These are phyloP conservation scores for Solanum rostratum DNA, from an alignment of 257 asterid genomes.

Conservation along the genomic window DNA sequence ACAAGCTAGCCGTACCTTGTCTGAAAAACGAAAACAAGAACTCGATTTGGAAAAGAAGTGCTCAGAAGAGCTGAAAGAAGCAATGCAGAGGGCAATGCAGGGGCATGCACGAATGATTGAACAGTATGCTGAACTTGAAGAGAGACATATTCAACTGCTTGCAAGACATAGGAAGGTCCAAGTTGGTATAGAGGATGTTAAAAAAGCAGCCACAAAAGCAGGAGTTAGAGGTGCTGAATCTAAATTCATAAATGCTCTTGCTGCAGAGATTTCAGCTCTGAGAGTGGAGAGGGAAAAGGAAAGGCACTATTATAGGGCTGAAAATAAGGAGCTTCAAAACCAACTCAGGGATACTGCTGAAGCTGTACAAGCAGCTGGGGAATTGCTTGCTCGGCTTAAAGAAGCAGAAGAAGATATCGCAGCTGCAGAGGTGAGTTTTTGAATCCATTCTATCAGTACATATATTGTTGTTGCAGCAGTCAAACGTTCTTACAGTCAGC, in stretches of 20 bases:
- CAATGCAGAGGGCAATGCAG: slow-evolving; percentile 97
- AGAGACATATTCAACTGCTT: slow-evolving; percentile 83
- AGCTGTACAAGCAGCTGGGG: slow-evolving; percentile 99
- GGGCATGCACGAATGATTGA: slow-evolving; percentile 99
- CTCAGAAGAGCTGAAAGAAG: slow-evolving; percentile 92
- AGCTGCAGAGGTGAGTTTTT: slow-evolving; percentile 66
- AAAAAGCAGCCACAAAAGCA: slow-evolving; percentile 89
- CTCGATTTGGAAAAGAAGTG: slow-evolving; percentile 73
- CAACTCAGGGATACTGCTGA: slow-evolving; percentile 97
- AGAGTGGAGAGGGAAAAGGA: slow-evolving; percentile 86
- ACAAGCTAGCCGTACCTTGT: slow-evolving; percentile 39
- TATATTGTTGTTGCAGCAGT: background rate
- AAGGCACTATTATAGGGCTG: slow-evolving; percentile 67
- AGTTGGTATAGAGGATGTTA: slow-evolving; percentile 88
- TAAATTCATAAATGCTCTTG: slow-evolving; percentile 81
- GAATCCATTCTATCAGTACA: background rate
- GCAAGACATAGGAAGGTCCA: slow-evolving; percentile 66
- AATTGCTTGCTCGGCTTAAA: slow-evolving; percentile 84
- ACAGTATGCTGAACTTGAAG: slow-evolving; percentile 94
- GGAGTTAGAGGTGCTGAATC: slow-evolving; percentile 90
- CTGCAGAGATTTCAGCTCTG: slow-evolving; percentile 71
- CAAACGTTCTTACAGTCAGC: background rate
- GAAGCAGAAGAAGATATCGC: slow-evolving; percentile 86
- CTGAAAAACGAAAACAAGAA: slow-evolving; percentile 72
- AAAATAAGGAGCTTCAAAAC: slow-evolving; percentile 79